phyloP scores from a whole-genome alignment of 768 basidiomycete species.

The Tubosaeta brunneosetosa region DNA sequence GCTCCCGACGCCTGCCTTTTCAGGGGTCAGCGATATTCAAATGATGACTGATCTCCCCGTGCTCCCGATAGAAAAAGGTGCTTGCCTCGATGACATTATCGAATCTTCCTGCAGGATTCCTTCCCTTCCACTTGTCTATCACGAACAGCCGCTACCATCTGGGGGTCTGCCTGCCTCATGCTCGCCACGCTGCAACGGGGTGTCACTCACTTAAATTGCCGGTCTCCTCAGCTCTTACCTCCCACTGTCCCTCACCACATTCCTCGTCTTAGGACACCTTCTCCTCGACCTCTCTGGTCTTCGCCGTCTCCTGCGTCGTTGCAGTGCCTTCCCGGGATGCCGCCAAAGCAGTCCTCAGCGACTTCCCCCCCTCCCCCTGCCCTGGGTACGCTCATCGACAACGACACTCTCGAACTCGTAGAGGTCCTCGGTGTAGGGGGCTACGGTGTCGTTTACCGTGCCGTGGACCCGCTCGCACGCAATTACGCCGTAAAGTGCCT shows the following conservation, averaged over 20 bases:
- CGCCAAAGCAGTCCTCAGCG: slow-evolving; percentile 30
- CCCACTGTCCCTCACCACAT: slow-evolving; percentile 18
- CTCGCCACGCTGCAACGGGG: slow-evolving; percentile 32
- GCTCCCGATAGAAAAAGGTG: slow-evolving; percentile 28
- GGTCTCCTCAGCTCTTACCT: slow-evolving; percentile 18
- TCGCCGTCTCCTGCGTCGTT: slow-evolving; percentile 12
- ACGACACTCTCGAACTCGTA: slow-evolving; percentile 74
- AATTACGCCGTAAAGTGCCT: slow-evolving; percentile 93
- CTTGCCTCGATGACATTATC: slow-evolving; percentile 21
- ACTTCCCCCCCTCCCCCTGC: slow-evolving; percentile 44
- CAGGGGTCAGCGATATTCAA: slow-evolving; percentile 27
- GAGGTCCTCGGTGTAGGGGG: slow-evolving; percentile 89
- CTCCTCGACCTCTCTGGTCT: slow-evolving; percentile 24
- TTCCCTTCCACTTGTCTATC: slow-evolving; percentile 31
- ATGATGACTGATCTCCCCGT: slow-evolving; percentile 30
- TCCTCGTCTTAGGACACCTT: slow-evolving; percentile 21
- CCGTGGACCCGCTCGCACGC: slow-evolving; percentile 51
- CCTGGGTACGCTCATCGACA: slow-evolving; percentile 80
- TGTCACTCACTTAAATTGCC: slow-evolving; percentile 32
- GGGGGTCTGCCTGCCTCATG: slow-evolving; percentile 33
- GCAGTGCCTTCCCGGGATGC: slow-evolving; percentile 25
- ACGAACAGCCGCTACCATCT: slow-evolving; percentile 28
- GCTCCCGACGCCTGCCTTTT: slow-evolving; percentile 20
- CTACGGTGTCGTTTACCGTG: slow-evolving; percentile 93
- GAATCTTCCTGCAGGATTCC: slow-evolving; percentile 24